Percentiles rank a stretch among this genome's conserved stretches.
These are phyloP conservation scores for Effrenium voratum DNA, from an alignment of 73 alveolate species.

Conservation along the genomic window DNA sequence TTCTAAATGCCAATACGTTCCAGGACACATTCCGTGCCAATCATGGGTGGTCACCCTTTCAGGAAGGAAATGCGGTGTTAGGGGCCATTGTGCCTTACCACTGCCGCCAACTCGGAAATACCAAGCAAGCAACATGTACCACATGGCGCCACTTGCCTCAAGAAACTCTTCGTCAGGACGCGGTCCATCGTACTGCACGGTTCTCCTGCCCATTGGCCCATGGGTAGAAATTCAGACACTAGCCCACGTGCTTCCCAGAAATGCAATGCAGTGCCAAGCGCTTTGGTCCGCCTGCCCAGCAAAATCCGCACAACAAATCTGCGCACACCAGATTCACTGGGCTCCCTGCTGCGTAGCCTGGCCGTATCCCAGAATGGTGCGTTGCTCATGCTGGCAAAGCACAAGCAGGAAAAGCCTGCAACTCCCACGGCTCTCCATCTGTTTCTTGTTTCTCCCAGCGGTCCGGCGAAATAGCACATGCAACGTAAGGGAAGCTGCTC, in stretches of 20 bases:
- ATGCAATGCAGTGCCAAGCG: neutral
- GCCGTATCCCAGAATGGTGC: neutral
- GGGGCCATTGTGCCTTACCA: no score
- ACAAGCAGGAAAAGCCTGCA: no score
- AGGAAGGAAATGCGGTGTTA: no score
- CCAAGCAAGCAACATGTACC: no score
- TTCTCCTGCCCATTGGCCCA: neutral
- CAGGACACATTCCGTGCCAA: no score
- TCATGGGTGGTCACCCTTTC: no score
- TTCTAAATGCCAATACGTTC: no score
- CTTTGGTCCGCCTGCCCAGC: neutral
- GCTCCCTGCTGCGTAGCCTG: neutral
- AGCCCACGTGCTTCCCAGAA: neutral
- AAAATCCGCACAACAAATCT: neutral
- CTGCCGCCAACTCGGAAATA: no score
- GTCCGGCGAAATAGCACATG: no score
- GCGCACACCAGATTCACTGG: neutral
- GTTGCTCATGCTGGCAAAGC: neutral
- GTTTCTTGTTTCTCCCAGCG: no score
- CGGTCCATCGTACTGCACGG: conserved; percentile 53
- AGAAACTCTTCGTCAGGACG: conserved; percentile 87
- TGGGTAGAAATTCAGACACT: neutral
- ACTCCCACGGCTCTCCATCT: no score
- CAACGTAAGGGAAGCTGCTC: no score
- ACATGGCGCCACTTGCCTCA: neutral